A percentile compares a stretch with the other conserved stretches of the same genome.
phyloP scores from a whole-genome alignment of 2,329 filamentous ascomycete species.

The Botrytis paeoniae region DNA sequence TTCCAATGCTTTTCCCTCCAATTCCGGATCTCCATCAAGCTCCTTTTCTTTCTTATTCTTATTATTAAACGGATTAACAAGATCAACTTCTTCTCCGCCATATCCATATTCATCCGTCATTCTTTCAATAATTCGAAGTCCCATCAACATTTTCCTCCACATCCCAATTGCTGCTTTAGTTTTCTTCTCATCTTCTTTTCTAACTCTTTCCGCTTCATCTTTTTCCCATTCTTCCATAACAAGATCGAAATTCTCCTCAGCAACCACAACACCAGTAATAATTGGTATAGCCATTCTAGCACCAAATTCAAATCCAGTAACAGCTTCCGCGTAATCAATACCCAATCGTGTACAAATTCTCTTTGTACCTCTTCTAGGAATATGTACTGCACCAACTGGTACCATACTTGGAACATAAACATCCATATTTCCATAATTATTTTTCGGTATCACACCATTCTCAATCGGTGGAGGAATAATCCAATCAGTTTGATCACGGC shows the following conservation, averaged over 20 bases:
- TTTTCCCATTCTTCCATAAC: constrained; percentile 77
- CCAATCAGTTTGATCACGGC: constrained; percentile 84
- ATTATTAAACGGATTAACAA: constrained; percentile 53
- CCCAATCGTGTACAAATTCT: constrained; percentile 79
- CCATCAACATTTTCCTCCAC: constrained; percentile 88
- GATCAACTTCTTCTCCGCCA: constrained; percentile 50
- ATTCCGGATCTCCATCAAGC: constrained; percentile 30
- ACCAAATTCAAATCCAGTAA: constrained; percentile 95
- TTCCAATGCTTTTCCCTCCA: constrained; percentile 31
- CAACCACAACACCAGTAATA: constrained; percentile 85
- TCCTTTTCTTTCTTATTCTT: constrained; percentile 37
- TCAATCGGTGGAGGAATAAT: constrained; percentile 87
- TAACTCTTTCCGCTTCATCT: constrained; percentile 69
- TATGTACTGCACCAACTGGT: constrained; percentile 76
- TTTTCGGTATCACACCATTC: constrained; percentile 86
- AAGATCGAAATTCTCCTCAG: constrained; percentile 70
- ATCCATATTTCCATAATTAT: constrained; percentile 94
- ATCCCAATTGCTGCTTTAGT: constrained; percentile 68
- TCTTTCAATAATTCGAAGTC: constrained; percentile 75
- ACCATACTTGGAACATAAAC: constrained; percentile 94
- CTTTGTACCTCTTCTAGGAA: constrained; percentile 73
- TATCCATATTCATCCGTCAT: constrained; percentile 72
- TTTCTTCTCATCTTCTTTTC: constrained; percentile 81
- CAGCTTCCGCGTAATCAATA: constrained; percentile 90
- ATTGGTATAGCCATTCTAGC: constrained; percentile 91